Base-by-base conservation (phyloP, 2,329 filamentous ascomycete genomes). In the Orbilia javanica region DNA sequence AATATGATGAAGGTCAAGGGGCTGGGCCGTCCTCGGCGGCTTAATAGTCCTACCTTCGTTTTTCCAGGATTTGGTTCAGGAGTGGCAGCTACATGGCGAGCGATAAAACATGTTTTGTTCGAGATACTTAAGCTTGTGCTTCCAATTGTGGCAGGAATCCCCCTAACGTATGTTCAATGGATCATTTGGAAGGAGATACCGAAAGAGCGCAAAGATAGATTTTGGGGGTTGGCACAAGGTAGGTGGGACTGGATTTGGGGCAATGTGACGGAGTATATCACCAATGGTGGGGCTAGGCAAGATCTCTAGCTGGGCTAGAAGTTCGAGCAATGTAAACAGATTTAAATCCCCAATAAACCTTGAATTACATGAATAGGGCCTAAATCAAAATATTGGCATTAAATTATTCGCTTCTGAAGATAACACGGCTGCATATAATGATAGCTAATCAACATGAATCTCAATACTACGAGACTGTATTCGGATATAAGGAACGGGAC, bases 121-220 rank as follows among this genome's bases (percentile, higher is more conserved):
- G 46, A 20, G n/a, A 1, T 64, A 4, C 13, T 66, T 11, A 70
- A 50, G 36, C 13, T 60, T 31, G 6, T 66, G 8, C 27, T 66
- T 25, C 36, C 42, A 15, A 42, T 70, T 4, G n/a, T 65, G 7
- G 31, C 57, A 36, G 57, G 48, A 11, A 13, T 65, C 44, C 34
- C 39, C 11, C 18, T 77, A 20, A 18, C 22, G n/a, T 68, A 48
- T 39, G 27, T 77, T 5, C 72, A 70, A 36, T 65, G 64, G 22
- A 10, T 42, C 20, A 42, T 70, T 20, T 70, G 65, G 72, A 67
- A 70, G 27, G 27, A 66, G 31, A 36, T 29, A 22, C 42, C 39
- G n/a, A 70, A 62, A 29, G 65, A 64, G 48, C 65, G 36, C 20
- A 22, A 53, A 27, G 72, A 70, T 48, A 65, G 65, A 22, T 66